A percentile compares a stretch with the other conserved stretches of the same genome.
These are phyloP conservation scores for Auricularia heimuer DNA, from an alignment of 768 basidiomycete species.

Conservation along the genomic window DNA sequence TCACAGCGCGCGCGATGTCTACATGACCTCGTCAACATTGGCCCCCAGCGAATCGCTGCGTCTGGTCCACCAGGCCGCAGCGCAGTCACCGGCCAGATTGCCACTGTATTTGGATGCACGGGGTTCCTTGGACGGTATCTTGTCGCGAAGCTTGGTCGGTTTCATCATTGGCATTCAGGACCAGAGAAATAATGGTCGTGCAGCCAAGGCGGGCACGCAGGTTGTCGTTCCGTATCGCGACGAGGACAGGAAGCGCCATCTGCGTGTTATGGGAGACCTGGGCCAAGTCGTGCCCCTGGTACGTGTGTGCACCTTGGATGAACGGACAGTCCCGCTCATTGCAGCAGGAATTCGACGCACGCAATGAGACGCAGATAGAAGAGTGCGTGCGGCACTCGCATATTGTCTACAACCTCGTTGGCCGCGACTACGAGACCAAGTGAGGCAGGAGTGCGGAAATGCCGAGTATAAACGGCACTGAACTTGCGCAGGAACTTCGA, in stretches of 20 bases:
- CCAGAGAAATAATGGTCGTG: background rate
- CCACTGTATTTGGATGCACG: constrained; percentile 94
- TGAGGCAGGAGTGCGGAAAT: constrained; percentile 24
- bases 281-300: constrained; percentile 96
- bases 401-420: constrained; percentile 92
- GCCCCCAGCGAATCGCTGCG: constrained; percentile 65
- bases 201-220: constrained; percentile 85
- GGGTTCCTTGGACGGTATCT: constrained; percentile 93
- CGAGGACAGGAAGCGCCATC: constrained; percentile 80
- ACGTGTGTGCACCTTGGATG: constrained; percentile 15
- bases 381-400: constrained; percentile 94
- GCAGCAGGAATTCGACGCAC: constrained; percentile 86
- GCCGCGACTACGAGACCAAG: constrained; percentile 94
- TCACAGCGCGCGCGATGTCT: constrained; percentile 40
- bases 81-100: constrained; percentile 81
- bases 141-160: constrained; percentile 83
- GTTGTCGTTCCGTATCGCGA: constrained; percentile 93
- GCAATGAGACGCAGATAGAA: constrained; percentile 81
- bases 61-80: constrained; percentile 77
- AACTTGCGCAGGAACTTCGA: constrained; percentile 64
- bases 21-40: constrained; percentile 53
- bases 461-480: background rate
- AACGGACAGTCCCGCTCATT: background rate
- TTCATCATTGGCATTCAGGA: background rate
- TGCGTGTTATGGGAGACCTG: constrained; percentile 92